These are phyloP conservation scores for Umbelopsis isabellina DNA, from an alignment of 192 early-diverging fungal species.

Conservation along the genomic window DNA sequence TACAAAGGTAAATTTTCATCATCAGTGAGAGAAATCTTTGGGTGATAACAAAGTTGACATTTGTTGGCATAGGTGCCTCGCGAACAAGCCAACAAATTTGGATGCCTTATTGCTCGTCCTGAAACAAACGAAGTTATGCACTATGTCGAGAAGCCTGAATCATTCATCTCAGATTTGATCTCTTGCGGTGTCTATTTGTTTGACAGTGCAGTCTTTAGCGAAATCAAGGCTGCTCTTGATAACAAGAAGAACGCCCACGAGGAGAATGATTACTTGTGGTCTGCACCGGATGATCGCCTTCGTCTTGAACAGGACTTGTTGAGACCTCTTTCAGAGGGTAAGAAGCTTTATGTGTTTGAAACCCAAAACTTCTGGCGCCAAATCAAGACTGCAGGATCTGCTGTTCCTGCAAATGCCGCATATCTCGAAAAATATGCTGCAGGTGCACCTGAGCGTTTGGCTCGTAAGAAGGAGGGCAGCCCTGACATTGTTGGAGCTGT, in stretches of 20 bases:
- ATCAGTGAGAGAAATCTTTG: neutral
- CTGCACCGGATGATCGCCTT: constrained; percentile 62
- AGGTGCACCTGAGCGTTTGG: constrained; percentile 64
- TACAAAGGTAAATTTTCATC: constrained; percentile 64
- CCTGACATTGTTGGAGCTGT: constrained; percentile 89
- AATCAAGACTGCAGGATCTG: constrained; percentile 92
- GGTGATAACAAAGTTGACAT: neutral
- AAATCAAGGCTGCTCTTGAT: constrained; percentile 80
- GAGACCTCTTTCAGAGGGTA: constrained; percentile 77
- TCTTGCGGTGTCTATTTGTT: constrained; percentile 97
- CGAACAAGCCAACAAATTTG: constrained; percentile 83
- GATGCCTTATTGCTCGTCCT: constrained; percentile 88
- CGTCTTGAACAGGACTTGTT: constrained; percentile 94
- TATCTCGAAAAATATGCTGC: constrained; percentile 85
- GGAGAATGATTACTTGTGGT: constrained; percentile 36
- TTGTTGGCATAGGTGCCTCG: constrained; percentile 49
- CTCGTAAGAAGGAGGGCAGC: constrained; percentile 54
- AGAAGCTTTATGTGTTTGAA: constrained; percentile 87
- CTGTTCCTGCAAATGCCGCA: constrained; percentile 90
- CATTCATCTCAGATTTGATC: constrained; percentile 92
- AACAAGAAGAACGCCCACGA: constrained; percentile 56
- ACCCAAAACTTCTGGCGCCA: constrained; percentile 94
- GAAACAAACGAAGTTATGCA: constrained; percentile 92
- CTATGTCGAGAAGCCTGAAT: constrained; percentile 98
- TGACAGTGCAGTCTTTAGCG: constrained; percentile 83